Percentiles rank a stretch among this genome's conserved stretches.
Evolutionary conservation across 768 basidiomycete species (phyloP).

Genomic region (Trametes meyenii): DNA sequence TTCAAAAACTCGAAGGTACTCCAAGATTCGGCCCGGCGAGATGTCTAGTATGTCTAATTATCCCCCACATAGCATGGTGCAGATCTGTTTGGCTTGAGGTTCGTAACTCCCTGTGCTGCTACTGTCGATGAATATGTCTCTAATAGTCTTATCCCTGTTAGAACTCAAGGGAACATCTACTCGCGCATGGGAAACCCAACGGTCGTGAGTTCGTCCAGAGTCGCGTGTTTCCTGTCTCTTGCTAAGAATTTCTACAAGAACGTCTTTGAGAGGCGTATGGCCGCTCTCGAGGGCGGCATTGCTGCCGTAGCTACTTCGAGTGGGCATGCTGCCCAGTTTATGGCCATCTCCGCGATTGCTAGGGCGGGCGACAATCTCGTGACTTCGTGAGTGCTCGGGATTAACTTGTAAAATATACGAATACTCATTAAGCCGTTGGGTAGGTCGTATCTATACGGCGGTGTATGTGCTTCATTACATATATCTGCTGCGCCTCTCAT

Average conservation of each 20-base stretch:
- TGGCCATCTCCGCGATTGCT: slow-evolving; percentile 65
- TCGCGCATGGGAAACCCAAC: slow-evolving; percentile 73
- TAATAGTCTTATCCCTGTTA: slow-evolving; percentile 19
- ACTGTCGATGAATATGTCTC: not conserved
- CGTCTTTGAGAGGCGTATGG: slow-evolving; percentile 79
- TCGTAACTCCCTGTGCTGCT: not conserved
- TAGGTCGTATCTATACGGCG: slow-evolving; percentile 70
- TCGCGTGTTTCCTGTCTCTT: not conserved
- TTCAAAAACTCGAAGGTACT: slow-evolving; percentile 70
- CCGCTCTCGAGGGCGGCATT: slow-evolving; percentile 75
- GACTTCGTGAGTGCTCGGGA: slow-evolving; percentile 52
- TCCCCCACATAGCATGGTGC: slow-evolving; percentile 57
- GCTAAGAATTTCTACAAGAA: slow-evolving; percentile 43
- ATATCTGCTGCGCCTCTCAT: not conserved
- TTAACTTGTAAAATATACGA: no score
- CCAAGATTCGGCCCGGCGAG: not conserved
- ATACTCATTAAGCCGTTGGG: not conserved
- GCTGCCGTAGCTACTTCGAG: slow-evolving; percentile 76
- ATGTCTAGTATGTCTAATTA: not conserved
- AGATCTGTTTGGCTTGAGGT: slow-evolving; percentile 69
- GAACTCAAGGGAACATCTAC: slow-evolving; percentile 58
- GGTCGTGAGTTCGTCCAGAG: slow-evolving; percentile 43
- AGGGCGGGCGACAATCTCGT: slow-evolving; percentile 78
- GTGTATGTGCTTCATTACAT: slow-evolving; percentile 43
- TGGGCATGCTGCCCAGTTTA: slow-evolving; percentile 79